phyloP scores from a whole-genome alignment of 2,329 filamentous ascomycete genomes.

The Hypoxylon sp. region DNA sequence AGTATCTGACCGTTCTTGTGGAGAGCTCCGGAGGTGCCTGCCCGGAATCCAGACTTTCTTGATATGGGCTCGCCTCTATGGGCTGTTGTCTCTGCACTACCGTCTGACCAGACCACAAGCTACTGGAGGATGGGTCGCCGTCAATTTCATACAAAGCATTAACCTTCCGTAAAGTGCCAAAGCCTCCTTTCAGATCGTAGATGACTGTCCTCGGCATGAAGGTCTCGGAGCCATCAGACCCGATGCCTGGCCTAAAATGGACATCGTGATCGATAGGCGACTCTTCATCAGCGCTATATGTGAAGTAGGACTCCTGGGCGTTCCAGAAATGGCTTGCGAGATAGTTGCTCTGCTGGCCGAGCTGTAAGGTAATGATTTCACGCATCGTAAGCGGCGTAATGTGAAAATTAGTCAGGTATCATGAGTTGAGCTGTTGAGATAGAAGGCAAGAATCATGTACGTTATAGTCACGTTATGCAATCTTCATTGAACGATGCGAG shows the following conservation, averaged over 20 bases:
- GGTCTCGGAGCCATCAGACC: conserved; percentile 87
- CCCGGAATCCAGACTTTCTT: conserved; percentile 82
- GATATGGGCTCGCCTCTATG: conserved; percentile 81
- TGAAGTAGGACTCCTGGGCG: conserved; percentile 98
- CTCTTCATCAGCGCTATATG: conserved; percentile 78
- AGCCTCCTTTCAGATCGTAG: conserved; percentile 95
- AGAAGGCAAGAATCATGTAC: background rate
- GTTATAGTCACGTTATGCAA: conserved; percentile 30
- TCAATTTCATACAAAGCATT: conserved; percentile 85
- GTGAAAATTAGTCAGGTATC: background rate
- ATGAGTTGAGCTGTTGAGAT: conserved; percentile 9
- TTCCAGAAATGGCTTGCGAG: conserved; percentile 98
- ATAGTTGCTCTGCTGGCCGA: conserved; percentile 94
- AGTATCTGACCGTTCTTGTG: conserved; percentile 85
- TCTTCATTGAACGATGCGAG: conserved; percentile 5
- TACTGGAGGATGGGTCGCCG: conserved; percentile 52
- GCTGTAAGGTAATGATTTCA: conserved; percentile 93
- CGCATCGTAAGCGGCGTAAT: conserved; percentile 73
- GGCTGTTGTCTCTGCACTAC: conserved; percentile 77
- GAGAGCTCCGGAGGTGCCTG: conserved; percentile 74
- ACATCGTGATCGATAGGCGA: conserved; percentile 85
- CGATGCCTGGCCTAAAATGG: conserved; percentile 88
- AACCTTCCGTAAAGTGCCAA: conserved; percentile 88
- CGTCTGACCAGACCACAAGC: conserved; percentile 73
- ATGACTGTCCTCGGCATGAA: conserved; percentile 92